Base-by-base conservation (phyloP, 345 rosid species). In the Toxicodendron radicans region DNA sequence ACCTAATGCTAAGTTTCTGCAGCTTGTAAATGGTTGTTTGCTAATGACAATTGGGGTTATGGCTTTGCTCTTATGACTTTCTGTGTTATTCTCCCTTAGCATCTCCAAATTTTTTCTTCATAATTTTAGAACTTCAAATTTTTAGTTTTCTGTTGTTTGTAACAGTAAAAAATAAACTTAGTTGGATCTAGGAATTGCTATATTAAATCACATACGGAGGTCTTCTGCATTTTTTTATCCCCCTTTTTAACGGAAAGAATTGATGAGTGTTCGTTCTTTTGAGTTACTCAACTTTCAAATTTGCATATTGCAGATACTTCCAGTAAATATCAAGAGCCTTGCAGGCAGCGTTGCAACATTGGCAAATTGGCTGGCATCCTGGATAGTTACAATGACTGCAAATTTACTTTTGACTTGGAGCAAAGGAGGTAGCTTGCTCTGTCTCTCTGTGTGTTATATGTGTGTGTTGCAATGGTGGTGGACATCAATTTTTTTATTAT, bases 341-440 rank as follows among this genome's bases (percentile, higher is more conserved):
- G 95, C 92, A 2, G 95, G 95, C 70, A 90, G 95, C 58, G 18
- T 80, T 35, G 91, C 95, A 49, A 85, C 88, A 7, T 83, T 90
- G 35, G 77, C 88, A 38, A 88, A 86, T 75, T 90, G 95, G 95
- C 56, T 87, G 43, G 10, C 43, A 38, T 75, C 90, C 4, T 90
- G 79, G 75, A 53, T 66, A 7, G 24, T 84, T 35, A 88, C 95
- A 7, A 84, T 90, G 92, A 90, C 89, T 13, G 88, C 89, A 17
- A 88, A 86, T 78, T 81, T 85, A 72, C 88, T 90, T 46, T 73
- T 90, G 64, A n/a, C 10, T 51, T 90, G 95, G 95, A 90, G 89
- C 70, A 61, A 52, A 0, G 95, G 86, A 88, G 91, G 95, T 90
- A 58, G 6, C 4, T 73, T 75, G 46, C 81, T 51, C 60, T 46